These are phyloP conservation scores for Rhizopogon hawkerae DNA, from an alignment of 1,284 basidiomycete genomes.

Conservation along the genomic window DNA sequence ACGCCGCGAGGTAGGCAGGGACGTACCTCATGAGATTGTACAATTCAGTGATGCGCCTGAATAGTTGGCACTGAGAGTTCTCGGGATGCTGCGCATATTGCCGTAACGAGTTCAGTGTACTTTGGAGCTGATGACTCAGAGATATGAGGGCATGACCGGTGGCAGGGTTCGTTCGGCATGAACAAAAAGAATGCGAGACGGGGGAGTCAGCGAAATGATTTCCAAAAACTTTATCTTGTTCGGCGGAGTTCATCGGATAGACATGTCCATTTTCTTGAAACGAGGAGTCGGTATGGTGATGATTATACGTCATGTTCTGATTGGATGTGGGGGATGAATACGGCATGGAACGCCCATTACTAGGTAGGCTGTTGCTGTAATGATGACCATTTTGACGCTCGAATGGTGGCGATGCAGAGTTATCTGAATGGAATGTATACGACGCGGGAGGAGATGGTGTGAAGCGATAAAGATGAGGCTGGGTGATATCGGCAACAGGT, in stretches of 20 bases:
- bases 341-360: slow-evolving; percentile 26
- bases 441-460: slow-evolving; percentile 46
- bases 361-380: slow-evolving; percentile 25
- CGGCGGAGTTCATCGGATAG: slow-evolving; percentile 38
- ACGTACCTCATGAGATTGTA: slow-evolving; percentile 61
- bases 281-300: slow-evolving; percentile 31
- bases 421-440: slow-evolving; percentile 25
- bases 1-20: slow-evolving; percentile 18
- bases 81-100: slow-evolving; percentile 54
- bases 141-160: slow-evolving; percentile 49
- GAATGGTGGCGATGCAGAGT: slow-evolving; percentile 27
- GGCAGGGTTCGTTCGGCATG: slow-evolving; percentile 56
- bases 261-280: slow-evolving; percentile 39
- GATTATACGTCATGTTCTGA: slow-evolving; percentile 27
- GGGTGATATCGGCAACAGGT: slow-evolving; percentile 36
- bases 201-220: slow-evolving; percentile 35
- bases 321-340: slow-evolving; percentile 28
- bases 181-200: slow-evolving; percentile 39
- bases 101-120: slow-evolving; percentile 45
- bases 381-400: slow-evolving; percentile 29
- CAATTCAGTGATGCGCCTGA: slow-evolving; percentile 53
- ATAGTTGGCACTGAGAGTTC: slow-evolving; percentile 47
- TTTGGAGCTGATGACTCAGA: slow-evolving; percentile 57
- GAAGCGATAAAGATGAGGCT: slow-evolving; percentile 50
- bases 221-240: slow-evolving; percentile 36